Base-by-base conservation (phyloP, 2,329 filamentous ascomycete species). In the Ophiostoma sp. region DNA sequence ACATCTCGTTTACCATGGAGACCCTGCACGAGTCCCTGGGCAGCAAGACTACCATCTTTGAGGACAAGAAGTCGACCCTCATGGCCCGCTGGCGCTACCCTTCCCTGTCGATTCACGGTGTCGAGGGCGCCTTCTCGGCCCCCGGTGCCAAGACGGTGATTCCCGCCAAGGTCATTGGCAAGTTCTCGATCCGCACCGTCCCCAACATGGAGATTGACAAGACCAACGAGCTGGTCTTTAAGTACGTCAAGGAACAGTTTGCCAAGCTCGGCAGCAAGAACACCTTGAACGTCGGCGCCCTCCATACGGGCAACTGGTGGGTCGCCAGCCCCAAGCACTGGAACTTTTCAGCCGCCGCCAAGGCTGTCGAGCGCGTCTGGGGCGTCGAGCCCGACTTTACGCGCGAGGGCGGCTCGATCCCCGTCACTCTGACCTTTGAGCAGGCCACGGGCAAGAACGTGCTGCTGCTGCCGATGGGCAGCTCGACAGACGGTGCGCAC, bases 301-400 rank as follows among this genome's bases (percentile, higher is more conserved):
- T 95, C 83, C 96, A 99, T 86, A 91, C 91, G 74, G 96, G 96
- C 78, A 98, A 98, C 85, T 99, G 96, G 96, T 99, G 96, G 96
- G 94, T 97, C 66, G 94, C 97, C 64, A 95, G 92, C 80, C 95
- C 96, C 39, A 96, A 97, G 85, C 95, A 99, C 88, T 98, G 96
- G 94, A 99, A 99, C 88, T 99, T 98, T 85, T 89, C 90, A 39
- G 95, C 95, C 33, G 96, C 96, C 17, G 90, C 92, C 80, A 98
- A 97, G 88, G 96, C 96, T n/a, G 94, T 96, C 45, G 92, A 98
- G 86, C 90, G 94, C 76, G 96, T 99, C 50, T 99, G 94, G 89
- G 93, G 93, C 71, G 92, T 97, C 72, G 88, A 94, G 85, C 96
- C 96, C 33, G 96, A 99, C 84, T 92, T 97, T 83, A 99, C 96